A percentile compares a stretch with the other conserved stretches of the same genome.
These are phyloP conservation scores for Talaromyces marneffei DNA, from an alignment of 2,329 filamentous ascomycete species.

Conservation along the genomic window DNA sequence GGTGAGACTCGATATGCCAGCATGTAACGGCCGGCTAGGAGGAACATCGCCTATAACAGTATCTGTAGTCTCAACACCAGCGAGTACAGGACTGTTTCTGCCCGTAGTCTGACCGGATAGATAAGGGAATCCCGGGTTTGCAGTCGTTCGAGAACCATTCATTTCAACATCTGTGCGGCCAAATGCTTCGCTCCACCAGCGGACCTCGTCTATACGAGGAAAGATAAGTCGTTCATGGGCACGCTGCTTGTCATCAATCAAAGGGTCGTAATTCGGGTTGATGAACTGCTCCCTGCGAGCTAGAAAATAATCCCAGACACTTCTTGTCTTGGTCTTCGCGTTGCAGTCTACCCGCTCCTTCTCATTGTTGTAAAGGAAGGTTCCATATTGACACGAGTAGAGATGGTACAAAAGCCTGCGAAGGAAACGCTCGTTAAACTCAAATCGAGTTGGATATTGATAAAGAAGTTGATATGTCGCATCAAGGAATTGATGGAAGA, in stretches of 20 bases:
- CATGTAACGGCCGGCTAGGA: constrained; percentile 27
- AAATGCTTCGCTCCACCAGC: constrained; percentile 91
- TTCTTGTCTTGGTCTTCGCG: constrained; percentile 66
- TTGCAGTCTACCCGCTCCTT: constrained; percentile 71
- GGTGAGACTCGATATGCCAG: constrained; percentile 39
- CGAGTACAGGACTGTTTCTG: constrained; percentile 49
- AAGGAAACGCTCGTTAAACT: constrained; percentile 93
- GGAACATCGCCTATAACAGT: constrained; percentile 13
- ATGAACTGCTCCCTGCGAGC: constrained; percentile 72
- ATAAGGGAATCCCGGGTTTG: constrained; percentile 40
- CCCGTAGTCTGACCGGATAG: constrained; percentile 27
- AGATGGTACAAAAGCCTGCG: constrained; percentile 85
- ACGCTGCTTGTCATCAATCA: constrained; percentile 69
- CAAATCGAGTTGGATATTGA: constrained; percentile 82
- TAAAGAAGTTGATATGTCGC: constrained; percentile 84
- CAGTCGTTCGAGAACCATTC: constrained; percentile 60
- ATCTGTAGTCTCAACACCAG: constrained; percentile 55
- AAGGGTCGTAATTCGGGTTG: constrained; percentile 71
- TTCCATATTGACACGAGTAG: constrained; percentile 94
- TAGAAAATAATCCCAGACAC: constrained; percentile 95
- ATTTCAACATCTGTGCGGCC: constrained; percentile 85
- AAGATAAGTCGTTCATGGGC: constrained; percentile 80
- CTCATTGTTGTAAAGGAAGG: constrained; percentile 92
- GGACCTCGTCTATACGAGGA: constrained; percentile 67
- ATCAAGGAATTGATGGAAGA: constrained; percentile 97